A percentile compares a stretch with the other conserved stretches of the same genome.
Evolutionary conservation across 768 basidiomycete species (phyloP).

Genomic region (Russula dissimulans): DNA sequence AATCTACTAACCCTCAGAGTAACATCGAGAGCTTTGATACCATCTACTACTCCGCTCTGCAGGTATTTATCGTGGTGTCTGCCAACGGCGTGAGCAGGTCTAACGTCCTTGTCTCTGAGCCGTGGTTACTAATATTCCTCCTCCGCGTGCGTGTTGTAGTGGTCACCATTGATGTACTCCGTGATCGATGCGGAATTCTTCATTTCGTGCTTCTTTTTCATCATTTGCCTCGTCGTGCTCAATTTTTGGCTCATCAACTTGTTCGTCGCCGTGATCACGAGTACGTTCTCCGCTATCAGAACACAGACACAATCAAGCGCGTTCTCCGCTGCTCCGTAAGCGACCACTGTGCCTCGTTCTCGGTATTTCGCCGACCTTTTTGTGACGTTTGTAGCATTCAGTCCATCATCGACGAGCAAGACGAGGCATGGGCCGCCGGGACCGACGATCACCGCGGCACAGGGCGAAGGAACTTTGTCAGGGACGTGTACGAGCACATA

Average conservation of each 20-base stretch:
- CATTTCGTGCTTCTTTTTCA: slow-evolving; percentile 80
- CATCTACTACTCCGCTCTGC: slow-evolving; percentile 69
- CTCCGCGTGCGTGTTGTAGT: slow-evolving; percentile 32
- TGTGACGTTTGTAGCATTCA: slow-evolving; percentile 26
- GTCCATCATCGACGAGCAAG: slow-evolving; percentile 42
- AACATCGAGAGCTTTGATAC: slow-evolving; percentile 82
- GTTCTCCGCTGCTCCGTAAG: slow-evolving; percentile 74
- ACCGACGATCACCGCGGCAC: slow-evolving; percentile 36
- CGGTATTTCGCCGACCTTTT: background rate
- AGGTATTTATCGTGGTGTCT: slow-evolving; percentile 77
- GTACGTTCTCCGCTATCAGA: slow-evolving; percentile 83
- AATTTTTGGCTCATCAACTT: slow-evolving; percentile 94
- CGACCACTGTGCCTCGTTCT: slow-evolving; percentile 13
- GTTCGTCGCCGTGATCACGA: slow-evolving; percentile 92
- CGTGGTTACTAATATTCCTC: slow-evolving; percentile 6
- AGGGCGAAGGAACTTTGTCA: slow-evolving; percentile 38
- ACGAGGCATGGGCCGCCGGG: slow-evolving; percentile 47
- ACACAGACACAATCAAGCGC: slow-evolving; percentile 84
- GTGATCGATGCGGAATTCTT: slow-evolving; percentile 89
- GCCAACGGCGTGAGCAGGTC: slow-evolving; percentile 54
- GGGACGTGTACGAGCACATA: slow-evolving; percentile 47
- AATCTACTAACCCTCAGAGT: slow-evolving; percentile 49
- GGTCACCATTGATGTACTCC: slow-evolving; percentile 75
- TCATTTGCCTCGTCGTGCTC: slow-evolving; percentile 72
- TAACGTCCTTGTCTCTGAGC: background rate